Percentiles rank a stretch among this genome's conserved stretches.
These are phyloP conservation scores for Alternaria arbusti DNA, from an alignment of 2,329 filamentous ascomycete genomes.

Conservation along the genomic window DNA sequence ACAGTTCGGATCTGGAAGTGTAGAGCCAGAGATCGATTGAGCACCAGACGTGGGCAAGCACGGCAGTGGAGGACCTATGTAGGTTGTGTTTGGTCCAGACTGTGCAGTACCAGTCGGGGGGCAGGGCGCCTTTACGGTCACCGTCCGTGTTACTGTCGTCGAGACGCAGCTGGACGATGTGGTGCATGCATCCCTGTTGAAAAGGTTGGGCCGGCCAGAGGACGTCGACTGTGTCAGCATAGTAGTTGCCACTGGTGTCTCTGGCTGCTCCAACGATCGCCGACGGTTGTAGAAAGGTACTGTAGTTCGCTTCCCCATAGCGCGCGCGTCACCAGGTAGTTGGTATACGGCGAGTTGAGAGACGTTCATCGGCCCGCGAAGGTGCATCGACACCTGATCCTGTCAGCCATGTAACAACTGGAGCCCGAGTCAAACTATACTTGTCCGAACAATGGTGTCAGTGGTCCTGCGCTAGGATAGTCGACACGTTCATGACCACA, in stretches of 20 bases:
- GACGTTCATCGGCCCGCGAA: constrained; percentile 72
- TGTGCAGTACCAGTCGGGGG: neutral
- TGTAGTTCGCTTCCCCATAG: constrained; percentile 20
- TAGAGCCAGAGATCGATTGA: neutral
- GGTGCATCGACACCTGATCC: constrained; percentile 72
- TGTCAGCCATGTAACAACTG: neutral
- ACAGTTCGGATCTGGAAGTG: neutral
- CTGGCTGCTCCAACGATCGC: constrained; percentile 11
- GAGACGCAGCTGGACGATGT: constrained; percentile 9
- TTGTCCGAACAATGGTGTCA: constrained; percentile 74
- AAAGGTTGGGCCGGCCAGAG: neutral
- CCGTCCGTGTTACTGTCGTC: constrained; percentile 17
- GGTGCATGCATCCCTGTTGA: constrained; percentile 8
- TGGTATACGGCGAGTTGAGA: constrained; percentile 74
- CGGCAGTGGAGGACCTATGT: constrained; percentile 9
- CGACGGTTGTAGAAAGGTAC: constrained; percentile 27
- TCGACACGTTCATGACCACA: constrained; percentile 61
- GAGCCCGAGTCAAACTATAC: constrained; percentile 50
- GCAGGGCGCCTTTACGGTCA: constrained; percentile 19
- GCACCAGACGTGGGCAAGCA: constrained; percentile 11
- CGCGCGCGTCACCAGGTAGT: constrained; percentile 42
- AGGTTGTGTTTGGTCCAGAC: constrained; percentile 6
- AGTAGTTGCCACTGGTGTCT: neutral
- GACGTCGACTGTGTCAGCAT: neutral
- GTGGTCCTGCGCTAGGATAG: constrained; percentile 66